Percentiles rank a stretch among this genome's conserved stretches.
These are phyloP conservation scores for Wickerhamiella slavikovae DNA, from an alignment of 805 yeast genomes.

Conservation along the genomic window DNA sequence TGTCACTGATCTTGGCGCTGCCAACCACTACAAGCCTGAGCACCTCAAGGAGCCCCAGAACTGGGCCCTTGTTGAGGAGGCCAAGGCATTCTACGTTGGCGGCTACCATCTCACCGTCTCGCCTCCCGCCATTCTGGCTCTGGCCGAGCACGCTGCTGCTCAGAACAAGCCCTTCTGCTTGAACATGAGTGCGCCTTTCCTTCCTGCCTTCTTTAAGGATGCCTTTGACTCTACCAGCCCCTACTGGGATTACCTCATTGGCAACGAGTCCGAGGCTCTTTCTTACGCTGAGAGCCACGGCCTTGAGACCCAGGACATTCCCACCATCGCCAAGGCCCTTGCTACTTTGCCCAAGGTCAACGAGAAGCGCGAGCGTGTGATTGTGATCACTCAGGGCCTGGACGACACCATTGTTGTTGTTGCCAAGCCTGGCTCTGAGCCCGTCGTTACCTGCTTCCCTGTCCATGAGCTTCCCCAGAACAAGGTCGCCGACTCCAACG, in stretches of 20 bases:
- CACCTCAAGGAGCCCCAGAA: constrained; percentile 79
- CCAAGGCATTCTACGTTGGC: constrained; percentile 75
- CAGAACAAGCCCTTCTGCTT: constrained; percentile 56
- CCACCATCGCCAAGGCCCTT: constrained; percentile 60
- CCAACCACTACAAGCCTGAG: constrained; percentile 81
- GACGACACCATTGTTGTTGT: constrained; percentile 71
- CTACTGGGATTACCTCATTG: constrained; percentile 78
- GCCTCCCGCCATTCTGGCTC: constrained; percentile 74
- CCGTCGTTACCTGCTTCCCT: constrained; percentile 33
- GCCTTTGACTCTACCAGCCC: constrained; percentile 62
- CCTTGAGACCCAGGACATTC: constrained; percentile 37
- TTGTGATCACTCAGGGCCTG: constrained; percentile 86
- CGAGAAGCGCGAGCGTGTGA: constrained; percentile 52
- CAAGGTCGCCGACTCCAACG: constrained; percentile 79
- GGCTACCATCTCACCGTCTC: constrained; percentile 99
- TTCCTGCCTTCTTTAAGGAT: constrained; percentile 87
- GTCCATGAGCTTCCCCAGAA: constrained; percentile 51
- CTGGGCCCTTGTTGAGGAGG: constrained; percentile 71
- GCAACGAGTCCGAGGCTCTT: constrained; percentile 94
- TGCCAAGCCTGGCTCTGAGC: constrained; percentile 23
- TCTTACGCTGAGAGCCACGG: constrained; percentile 80
- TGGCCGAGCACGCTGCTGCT: constrained; percentile 84
- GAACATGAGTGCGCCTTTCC: constrained; percentile 93
- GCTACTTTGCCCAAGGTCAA: constrained; percentile 63
- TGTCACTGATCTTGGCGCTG: constrained; percentile 93